These are phyloP conservation scores for Leonotis leonurus DNA, from an alignment of 257 asterid species.

Conservation along the genomic window DNA sequence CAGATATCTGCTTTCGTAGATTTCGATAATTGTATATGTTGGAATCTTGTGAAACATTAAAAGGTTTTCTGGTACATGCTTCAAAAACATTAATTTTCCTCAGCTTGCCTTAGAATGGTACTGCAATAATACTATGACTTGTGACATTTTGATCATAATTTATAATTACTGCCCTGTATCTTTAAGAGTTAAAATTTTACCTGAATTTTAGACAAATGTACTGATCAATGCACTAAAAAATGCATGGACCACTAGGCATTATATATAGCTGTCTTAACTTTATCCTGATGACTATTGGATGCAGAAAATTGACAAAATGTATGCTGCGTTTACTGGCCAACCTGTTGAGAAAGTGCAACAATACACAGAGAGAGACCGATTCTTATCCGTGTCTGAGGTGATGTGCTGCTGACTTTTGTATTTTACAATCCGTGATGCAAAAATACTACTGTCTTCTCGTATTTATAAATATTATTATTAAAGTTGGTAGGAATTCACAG, in stretches of 20 bases:
- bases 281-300: constrained; percentile 8
- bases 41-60: too few species aligned
- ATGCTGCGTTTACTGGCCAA: constrained; percentile 85
- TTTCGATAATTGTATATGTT: not conserved
- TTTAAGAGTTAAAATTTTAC: not conserved
- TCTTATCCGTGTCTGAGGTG: constrained; percentile 85
- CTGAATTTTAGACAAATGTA: constrained; percentile 1
- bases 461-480: not conserved
- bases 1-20: not conserved
- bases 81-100: not conserved
- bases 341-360: constrained; percentile 72
- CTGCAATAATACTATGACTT: not conserved
- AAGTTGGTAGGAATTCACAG: too few species aligned
- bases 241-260: not conserved
- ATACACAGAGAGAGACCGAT: constrained; percentile 83
- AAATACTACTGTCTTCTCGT: not conserved
- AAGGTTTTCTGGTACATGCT: too few species aligned
- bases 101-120: not conserved
- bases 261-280: not conserved
- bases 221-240: not conserved
- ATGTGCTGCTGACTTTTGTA: constrained; percentile 18
- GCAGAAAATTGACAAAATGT: constrained; percentile 94
- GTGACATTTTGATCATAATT: constrained; percentile 3
- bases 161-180: not conserved
- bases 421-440: not conserved